Percentiles rank a stretch among this genome's conserved stretches.
Conservation (phyloP, 768 basidiomycete genomes). For the Phylloporus rhodoxanthus region DNA sequence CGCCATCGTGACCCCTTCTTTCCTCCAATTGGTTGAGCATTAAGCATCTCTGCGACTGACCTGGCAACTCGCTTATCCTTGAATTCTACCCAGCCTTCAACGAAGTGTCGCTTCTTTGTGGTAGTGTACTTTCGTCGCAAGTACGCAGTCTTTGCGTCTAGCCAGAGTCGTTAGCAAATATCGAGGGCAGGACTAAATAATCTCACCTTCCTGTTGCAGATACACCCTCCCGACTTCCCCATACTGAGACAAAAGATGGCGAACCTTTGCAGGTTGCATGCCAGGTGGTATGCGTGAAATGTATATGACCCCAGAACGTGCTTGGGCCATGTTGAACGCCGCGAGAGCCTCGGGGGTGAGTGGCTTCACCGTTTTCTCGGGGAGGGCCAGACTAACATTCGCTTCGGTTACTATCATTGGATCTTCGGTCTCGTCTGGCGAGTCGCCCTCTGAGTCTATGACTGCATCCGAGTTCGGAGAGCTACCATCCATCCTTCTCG, state of each 20-base stretch:
- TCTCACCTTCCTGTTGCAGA: slow-evolving; percentile 83
- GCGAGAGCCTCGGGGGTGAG: slow-evolving; percentile 70
- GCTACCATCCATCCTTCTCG: neutral
- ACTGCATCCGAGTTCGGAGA: slow-evolving; percentile 5
- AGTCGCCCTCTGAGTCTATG: slow-evolving; percentile 22
- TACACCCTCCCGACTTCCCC: slow-evolving; percentile 92
- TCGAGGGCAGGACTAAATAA: neutral
- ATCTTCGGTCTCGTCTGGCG: slow-evolving; percentile 19
- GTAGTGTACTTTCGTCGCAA: slow-evolving; percentile 73
- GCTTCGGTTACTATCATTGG: slow-evolving; percentile 53
- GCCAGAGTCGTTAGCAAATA: neutral
- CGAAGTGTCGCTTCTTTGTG: slow-evolving; percentile 82
- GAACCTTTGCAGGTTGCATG: slow-evolving; percentile 94
- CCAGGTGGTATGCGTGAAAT: slow-evolving; percentile 96
- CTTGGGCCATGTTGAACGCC: slow-evolving; percentile 66
- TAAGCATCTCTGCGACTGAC: slow-evolving; percentile 89
- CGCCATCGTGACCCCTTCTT: slow-evolving; percentile 88
- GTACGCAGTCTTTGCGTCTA: slow-evolving; percentile 86
- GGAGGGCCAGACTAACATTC: slow-evolving; percentile 42
- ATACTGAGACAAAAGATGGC: slow-evolving; percentile 84
- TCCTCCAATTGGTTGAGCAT: slow-evolving; percentile 91
- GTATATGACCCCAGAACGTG: slow-evolving; percentile 82
- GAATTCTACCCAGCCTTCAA: slow-evolving; percentile 99
- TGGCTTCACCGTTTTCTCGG: slow-evolving; percentile 57
- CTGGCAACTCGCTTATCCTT: slow-evolving; percentile 89